Base-by-base conservation (phyloP, 306 rosid species). In the Neltuma alba region DNA sequence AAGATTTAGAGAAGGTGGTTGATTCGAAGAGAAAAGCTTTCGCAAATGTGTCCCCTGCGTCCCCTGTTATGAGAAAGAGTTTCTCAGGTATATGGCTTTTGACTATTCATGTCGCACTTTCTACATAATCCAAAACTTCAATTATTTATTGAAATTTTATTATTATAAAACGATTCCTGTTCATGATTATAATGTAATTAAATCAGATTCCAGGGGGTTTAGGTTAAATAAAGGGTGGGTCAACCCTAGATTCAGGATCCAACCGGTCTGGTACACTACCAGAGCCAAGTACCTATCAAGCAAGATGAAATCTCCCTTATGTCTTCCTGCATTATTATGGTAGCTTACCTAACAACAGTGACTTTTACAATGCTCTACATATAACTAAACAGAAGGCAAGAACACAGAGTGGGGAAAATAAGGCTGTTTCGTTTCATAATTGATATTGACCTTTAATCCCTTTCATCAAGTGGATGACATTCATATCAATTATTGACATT, bases 271-370 rank as follows among this genome's bases (percentile, higher is more conserved):
- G 33, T 11, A 57, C 16, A 8, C 60, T 45, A 33, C 68, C 68
- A 71, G 69, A 45, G 63, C 64, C 76, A 86, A 77, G 79, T 77
- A 83, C 62, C 77, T 72, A 70, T 79, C 80, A 83, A 58, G 30
- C 74, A 58, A 44, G 65, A 70, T 13, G 70, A 70, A 76, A 54
- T 70, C 79, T 78, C 64, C 34, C 70, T 42, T 38, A 31, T 79
- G 78, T 30, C 38, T 79, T 48, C 80, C 11, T 70, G 64, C 47
- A 77, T 82, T 41, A 80, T 84, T 82, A 85, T 85, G 93, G 98
- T 89, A 86, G 97, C 83, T 94, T 83, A 92, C 94, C 97, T 84
- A 90, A 84, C 89, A 77, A 38, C 20, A 31, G 55, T 68, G 40
- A 73, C 52, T 70, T 76, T 81, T 41, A 74, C 74, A 30, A 82